Evolutionary conservation across 1,139 yeast species (phyloP).

Genomic region (Meyerozyma sp.): DNA sequence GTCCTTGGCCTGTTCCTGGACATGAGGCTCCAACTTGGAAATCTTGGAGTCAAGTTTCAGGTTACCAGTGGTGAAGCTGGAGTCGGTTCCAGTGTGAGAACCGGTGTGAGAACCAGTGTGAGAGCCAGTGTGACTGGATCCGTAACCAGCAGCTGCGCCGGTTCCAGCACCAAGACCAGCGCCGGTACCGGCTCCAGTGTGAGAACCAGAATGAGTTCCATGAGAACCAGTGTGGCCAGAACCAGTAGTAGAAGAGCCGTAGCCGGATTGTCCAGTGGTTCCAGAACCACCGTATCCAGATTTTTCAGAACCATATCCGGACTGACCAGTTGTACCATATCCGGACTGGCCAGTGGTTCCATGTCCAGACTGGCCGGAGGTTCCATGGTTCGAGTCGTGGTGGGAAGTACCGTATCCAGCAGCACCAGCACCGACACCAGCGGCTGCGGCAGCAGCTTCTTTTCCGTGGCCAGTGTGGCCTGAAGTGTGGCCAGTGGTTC

Average conservation of each 20-base stretch:
- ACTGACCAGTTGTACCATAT: background rate
- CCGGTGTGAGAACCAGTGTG: background rate
- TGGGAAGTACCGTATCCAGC: slow-evolving; percentile 2
- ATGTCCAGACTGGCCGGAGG: background rate
- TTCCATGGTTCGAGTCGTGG: background rate
- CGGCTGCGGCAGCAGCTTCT: slow-evolving; percentile 8
- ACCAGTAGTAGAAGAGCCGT: slow-evolving; percentile 3
- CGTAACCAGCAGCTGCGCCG: slow-evolving; percentile 3
- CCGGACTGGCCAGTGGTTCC: slow-evolving; percentile 3
- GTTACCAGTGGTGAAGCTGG: slow-evolving; percentile 29
- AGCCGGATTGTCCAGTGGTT: background rate
- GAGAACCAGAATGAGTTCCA: slow-evolving; percentile 7
- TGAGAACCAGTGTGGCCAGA: slow-evolving; percentile 9
- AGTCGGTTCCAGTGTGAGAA: slow-evolving; percentile 1
- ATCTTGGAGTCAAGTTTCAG: slow-evolving; percentile 28
- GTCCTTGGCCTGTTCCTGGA: slow-evolving; percentile 33
- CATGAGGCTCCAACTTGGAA: slow-evolving; percentile 26
- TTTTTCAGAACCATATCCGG: background rate
- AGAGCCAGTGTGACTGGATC: slow-evolving; percentile 2
- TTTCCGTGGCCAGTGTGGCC: slow-evolving; percentile 4
- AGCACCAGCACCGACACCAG: slow-evolving; percentile 11
- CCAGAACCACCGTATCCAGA: background rate
- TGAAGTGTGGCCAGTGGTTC: slow-evolving; percentile 2
- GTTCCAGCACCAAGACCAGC: slow-evolving; percentile 1
- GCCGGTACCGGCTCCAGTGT: slow-evolving; percentile 4